A percentile compares a stretch with the other conserved stretches of the same genome.
phyloP scores from a whole-genome alignment of 768 basidiomycete species.

The Lactifluus subvellereus region DNA sequence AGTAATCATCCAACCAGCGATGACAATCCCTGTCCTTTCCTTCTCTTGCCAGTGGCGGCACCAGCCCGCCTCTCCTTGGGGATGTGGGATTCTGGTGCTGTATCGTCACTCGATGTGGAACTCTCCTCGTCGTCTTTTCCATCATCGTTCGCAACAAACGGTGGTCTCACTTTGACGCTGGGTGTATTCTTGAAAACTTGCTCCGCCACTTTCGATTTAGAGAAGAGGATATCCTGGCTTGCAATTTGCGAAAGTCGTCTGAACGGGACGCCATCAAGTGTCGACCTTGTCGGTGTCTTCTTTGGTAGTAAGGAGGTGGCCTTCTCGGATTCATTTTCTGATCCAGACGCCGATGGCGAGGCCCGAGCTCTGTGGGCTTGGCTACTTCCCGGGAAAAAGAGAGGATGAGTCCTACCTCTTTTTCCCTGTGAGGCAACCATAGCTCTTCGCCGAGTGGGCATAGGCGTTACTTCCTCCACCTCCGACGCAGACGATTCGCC shows the following conservation, averaged over 20 bases:
- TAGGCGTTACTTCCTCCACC: neutral
- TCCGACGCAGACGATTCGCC: neutral
- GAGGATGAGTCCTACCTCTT: neutral
- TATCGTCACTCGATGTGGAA: conserved; percentile 20
- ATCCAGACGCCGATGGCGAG: conserved; percentile 5
- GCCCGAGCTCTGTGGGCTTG: conserved; percentile 8
- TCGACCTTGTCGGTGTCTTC: conserved; percentile 8
- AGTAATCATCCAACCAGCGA: conserved; percentile 4
- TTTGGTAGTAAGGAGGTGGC: neutral
- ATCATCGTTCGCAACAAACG: neutral
- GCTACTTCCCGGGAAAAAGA: conserved; percentile 23
- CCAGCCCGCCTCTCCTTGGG: conserved; percentile 23
- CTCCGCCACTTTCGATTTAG: neutral
- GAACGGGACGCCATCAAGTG: neutral
- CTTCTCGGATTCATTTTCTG: conserved; percentile 15
- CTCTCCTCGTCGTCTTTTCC: conserved; percentile 18
- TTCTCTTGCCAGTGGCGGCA: neutral
- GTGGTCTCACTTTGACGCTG: conserved; percentile 2
- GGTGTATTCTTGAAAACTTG: conserved; percentile 1
- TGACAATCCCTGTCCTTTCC: conserved; percentile 12
- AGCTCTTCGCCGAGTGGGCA: neutral
- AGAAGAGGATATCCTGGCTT: conserved; percentile 13
- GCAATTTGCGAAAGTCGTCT: conserved; percentile 15
- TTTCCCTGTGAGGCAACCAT: neutral
- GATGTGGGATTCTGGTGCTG: conserved; percentile 14